phyloP scores from a whole-genome alignment of 805 yeast genomes.

The Candida awuae region DNA sequence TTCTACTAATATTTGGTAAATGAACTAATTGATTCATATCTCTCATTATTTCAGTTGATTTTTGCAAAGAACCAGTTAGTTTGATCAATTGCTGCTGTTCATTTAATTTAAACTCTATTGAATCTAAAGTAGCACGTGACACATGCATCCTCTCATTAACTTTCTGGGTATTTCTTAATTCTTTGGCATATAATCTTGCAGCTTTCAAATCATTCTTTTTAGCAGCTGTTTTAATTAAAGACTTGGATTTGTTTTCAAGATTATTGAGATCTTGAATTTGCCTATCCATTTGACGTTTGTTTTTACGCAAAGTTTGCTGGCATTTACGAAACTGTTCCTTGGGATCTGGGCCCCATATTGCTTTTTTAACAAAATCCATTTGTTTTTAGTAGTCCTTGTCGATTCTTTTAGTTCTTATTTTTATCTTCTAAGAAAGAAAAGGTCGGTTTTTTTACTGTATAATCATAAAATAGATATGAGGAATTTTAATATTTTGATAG shows the following conservation, averaged over 20 bases:
- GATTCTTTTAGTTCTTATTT: not conserved
- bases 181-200: constrained; percentile 76
- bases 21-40: constrained; percentile 76
- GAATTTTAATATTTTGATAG: no score
- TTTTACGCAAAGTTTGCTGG: constrained; percentile 71
- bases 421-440: not conserved
- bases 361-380: constrained; percentile 81
- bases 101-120: constrained; percentile 80
- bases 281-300: constrained; percentile 76
- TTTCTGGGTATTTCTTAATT: constrained; percentile 61
- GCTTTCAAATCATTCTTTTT: constrained; percentile 68
- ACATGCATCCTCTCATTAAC: constrained; percentile 68
- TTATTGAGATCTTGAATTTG: constrained; percentile 55
- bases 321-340: constrained; percentile 80
- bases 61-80: constrained; percentile 71
- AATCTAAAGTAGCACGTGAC: constrained; percentile 78
- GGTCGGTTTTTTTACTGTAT: no score
- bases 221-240: constrained; percentile 64
- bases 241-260: constrained; percentile 67
- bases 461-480: no score
- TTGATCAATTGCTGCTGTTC: constrained; percentile 86
- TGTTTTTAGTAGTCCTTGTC: not conserved
- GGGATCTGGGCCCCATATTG: constrained; percentile 96
- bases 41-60: constrained; percentile 74
- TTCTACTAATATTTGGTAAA: constrained; percentile 69